These are phyloP conservation scores for Rhodosporidiobolus sp. DNA, from an alignment of 768 basidiomycete species.

Conservation along the genomic window DNA sequence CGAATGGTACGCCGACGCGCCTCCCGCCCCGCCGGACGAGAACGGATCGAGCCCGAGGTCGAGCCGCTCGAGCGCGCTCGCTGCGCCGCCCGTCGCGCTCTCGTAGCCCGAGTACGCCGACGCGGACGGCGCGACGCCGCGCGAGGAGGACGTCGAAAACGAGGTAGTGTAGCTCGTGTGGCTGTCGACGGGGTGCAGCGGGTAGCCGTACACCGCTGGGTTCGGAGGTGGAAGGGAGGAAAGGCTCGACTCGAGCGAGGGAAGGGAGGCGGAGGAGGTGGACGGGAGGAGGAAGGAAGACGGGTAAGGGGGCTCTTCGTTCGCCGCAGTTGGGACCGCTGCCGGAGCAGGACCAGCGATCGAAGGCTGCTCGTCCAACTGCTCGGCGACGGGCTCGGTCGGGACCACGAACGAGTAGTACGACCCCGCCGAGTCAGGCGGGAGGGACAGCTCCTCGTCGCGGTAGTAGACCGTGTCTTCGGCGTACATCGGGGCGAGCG, in stretches of 20 bases:
- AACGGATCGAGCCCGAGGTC: slow-evolving; percentile 15
- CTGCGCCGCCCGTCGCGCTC: background rate
- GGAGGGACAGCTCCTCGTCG: background rate
- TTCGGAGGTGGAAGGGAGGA: background rate
- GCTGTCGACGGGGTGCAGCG: slow-evolving; percentile 10
- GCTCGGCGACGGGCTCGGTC: background rate
- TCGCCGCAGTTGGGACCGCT: too few species aligned
- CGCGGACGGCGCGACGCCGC: background rate
- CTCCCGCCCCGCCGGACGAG: background rate
- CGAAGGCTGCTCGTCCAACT: background rate
- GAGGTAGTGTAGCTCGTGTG: background rate
- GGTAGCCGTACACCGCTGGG: slow-evolving; percentile 21
- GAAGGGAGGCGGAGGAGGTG: background rate
- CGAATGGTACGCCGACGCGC: background rate
- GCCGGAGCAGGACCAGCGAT: too few species aligned
- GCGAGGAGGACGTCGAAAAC: background rate
- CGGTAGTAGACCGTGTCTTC: background rate
- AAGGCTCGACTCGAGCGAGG: too few species aligned
- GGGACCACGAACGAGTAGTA: background rate
- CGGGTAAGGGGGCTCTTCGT: background rate
- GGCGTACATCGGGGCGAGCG: slow-evolving; percentile 5
- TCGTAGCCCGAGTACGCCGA: slow-evolving; percentile 21
- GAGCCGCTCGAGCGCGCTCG: slow-evolving; percentile 11
- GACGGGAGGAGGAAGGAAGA: background rate
- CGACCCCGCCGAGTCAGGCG: background rate